Conservation (phyloP, 2,329 filamentous ascomycete species). For the Epichloe uncinata region DNA sequence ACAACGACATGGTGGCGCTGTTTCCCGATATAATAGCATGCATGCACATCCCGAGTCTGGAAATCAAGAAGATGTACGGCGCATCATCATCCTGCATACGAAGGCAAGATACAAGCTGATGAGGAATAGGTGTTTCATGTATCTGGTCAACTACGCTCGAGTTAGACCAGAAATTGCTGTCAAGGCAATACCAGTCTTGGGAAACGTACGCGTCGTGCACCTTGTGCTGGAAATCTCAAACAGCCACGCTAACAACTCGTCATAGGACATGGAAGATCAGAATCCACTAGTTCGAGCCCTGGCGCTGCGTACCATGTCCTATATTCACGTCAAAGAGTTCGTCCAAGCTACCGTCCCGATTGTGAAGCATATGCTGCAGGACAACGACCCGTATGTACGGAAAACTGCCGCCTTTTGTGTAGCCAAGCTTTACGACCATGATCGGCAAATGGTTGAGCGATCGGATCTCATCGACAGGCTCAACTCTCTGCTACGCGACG, state of each 20-base stretch:
- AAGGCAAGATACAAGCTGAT: background rate
- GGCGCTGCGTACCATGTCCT: slow-evolving; percentile 88
- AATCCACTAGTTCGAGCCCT: slow-evolving; percentile 89
- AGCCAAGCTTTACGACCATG: slow-evolving; percentile 95
- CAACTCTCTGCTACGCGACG: slow-evolving; percentile 80
- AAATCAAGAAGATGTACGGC: slow-evolving; percentile 96
- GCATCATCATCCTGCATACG: background rate
- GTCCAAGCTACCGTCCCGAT: slow-evolving; percentile 81
- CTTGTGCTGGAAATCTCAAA: background rate
- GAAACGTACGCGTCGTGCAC: slow-evolving; percentile 44
- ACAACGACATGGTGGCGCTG: slow-evolving; percentile 97
- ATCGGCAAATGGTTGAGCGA: slow-evolving; percentile 74
- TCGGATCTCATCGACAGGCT: slow-evolving; percentile 87
- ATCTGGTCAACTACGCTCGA: slow-evolving; percentile 90
- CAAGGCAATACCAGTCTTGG: slow-evolving; percentile 78
- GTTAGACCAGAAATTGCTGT: slow-evolving; percentile 89
- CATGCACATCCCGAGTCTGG: slow-evolving; percentile 87
- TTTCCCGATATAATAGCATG: slow-evolving; percentile 92
- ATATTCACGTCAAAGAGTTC: slow-evolving; percentile 92
- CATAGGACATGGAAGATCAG: slow-evolving; percentile 78
- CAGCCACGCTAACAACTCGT: background rate
- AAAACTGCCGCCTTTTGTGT: slow-evolving; percentile 96
- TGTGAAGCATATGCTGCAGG: slow-evolving; percentile 69
- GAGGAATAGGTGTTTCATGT: slow-evolving; percentile 75
- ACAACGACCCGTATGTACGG: slow-evolving; percentile 87